Base-by-base conservation (phyloP, 139 green algal genomes). In the Chlamydomonas eustigma region DNA sequence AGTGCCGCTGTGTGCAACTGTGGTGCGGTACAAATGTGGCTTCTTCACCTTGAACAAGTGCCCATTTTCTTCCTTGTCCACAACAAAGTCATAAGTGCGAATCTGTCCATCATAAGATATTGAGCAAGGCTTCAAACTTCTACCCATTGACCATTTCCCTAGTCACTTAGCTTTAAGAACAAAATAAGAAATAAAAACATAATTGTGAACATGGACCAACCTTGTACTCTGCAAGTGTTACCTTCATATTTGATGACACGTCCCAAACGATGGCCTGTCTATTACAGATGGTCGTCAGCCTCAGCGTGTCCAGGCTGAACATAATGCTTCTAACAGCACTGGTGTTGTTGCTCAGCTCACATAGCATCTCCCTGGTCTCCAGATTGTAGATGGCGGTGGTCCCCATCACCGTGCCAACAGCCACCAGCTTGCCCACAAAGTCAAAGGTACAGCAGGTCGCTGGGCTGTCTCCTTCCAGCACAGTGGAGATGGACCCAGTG, bases 371-470 rank as follows among this genome's bases (percentile, higher is more conserved):
- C 12, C 36, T 63, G 12, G 76, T 86, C 76, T 86, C 81, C 50
- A 86, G 74, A 70, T 83, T 83, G 74, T 83, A 86, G 68, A 86
- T 36, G 18, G 78, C 33, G 1, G 74, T 83, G n/a, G 66, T 52
- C 70, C 81, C 81, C 37, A 83, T 74, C 6, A 81, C 63, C 18
- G 79, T 86, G 37, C 81, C 81, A 1, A 83, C 75, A 6, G 81
- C 81, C 69, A 86, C 50, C 74, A 86, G 77, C 77, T 86, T 86
- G 38, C 81, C 81, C 6, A 86, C 76, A 18, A 80, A 50, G 74
- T 86, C 81, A 28, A 86, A 81, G 6, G 58, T 52, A 74, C 78
- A 83, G 70, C 81, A 86, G 0, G 81, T 86, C 36, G 77, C 75
- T 0, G 44, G 24, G 3, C 63, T 58, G 0, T 76, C 51, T 1